Evolutionary conservation across 768 basidiomycete species (phyloP).

Genomic region (Coprinopsis cinerea): DNA sequence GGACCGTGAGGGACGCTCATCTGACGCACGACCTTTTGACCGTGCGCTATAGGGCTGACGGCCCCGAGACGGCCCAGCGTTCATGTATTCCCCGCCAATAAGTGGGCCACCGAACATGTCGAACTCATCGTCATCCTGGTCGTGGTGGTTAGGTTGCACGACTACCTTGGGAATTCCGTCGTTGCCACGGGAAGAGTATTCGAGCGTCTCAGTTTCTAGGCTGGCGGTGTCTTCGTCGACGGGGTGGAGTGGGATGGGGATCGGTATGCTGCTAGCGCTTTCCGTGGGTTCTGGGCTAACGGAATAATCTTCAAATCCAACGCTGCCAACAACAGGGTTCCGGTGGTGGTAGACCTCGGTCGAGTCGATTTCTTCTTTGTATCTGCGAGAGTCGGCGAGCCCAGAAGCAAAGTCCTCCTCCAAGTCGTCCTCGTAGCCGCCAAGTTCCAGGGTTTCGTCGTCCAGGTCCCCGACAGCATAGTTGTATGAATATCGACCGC

Average conservation of each 20-base stretch:
- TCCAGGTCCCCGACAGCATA: slow-evolving; percentile 13
- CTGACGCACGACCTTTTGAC: background rate
- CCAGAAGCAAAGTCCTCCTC: slow-evolving; percentile 7
- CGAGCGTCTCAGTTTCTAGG: background rate
- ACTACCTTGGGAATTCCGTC: slow-evolving; percentile 18
- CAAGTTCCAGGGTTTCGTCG: slow-evolving; percentile 17
- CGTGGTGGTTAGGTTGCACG: background rate
- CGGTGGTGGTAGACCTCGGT: slow-evolving; percentile 5
- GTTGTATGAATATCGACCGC: slow-evolving; percentile 26
- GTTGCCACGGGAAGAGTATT: slow-evolving; percentile 6
- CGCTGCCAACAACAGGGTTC: slow-evolving; percentile 6
- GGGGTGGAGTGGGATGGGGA: slow-evolving; percentile 6
- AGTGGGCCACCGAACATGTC: slow-evolving; percentile 59
- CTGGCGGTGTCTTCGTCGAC: background rate
- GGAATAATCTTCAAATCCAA: slow-evolving; percentile 10
- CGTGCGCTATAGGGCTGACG: slow-evolving; percentile 7
- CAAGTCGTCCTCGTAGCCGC: slow-evolving; percentile 10
- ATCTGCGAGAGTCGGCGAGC: background rate
- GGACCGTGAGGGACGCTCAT: slow-evolving; percentile 13
- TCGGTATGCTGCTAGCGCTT: slow-evolving; percentile 3
- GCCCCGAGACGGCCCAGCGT: slow-evolving; percentile 24
- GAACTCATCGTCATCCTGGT: slow-evolving; percentile 35
- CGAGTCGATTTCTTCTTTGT: background rate
- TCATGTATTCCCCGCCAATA: slow-evolving; percentile 42
- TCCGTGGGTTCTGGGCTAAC: background rate